phyloP scores from a whole-genome alignment of 352 stramenopile genomes.

The Globisporangium recalcitrans region DNA sequence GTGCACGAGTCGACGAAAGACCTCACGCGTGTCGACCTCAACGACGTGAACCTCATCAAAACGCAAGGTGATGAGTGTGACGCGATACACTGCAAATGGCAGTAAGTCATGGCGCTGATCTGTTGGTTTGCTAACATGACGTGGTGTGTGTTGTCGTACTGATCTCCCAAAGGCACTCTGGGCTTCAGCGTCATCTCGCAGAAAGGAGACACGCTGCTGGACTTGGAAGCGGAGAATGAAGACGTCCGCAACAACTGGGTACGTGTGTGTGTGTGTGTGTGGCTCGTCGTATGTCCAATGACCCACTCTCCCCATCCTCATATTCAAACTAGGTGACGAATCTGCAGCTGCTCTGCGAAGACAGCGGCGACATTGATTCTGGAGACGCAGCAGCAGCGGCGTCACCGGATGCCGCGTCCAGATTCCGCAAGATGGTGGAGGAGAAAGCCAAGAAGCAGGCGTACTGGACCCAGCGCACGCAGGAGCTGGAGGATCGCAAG shows the following conservation, averaged over 20 bases:
- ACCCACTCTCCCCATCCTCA: not conserved
- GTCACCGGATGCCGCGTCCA: constrained; percentile 16
- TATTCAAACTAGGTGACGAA: constrained; percentile 40
- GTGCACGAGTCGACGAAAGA: constrained; percentile 47
- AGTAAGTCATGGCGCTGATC: too few relatives aligned
- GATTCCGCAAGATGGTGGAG: constrained; percentile 69
- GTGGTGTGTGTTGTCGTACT: too few relatives aligned
- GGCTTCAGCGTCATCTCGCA: constrained; percentile 52
- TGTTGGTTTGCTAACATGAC: not conserved
- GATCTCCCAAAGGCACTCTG: constrained; percentile 22
- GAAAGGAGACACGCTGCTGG: constrained; percentile 58
- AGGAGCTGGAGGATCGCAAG: constrained; percentile 74
- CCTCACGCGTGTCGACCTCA: constrained; percentile 43
- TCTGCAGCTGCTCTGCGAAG: constrained; percentile 72
- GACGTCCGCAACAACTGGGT: constrained; percentile 69
- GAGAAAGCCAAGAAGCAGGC: constrained; percentile 72
- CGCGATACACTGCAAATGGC: too few relatives aligned
- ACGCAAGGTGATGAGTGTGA: constrained; percentile 28
- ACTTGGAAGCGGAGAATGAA: constrained; percentile 63
- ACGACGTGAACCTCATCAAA: constrained; percentile 46
- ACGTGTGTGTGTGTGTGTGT: not conserved
- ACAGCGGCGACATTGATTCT: constrained; percentile 29
- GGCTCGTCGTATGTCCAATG: too few relatives aligned
- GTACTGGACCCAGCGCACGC: constrained; percentile 73
- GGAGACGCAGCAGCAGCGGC: constrained; percentile 6